Conservation (phyloP, 176 grass and related monocot species). For the Carex myosuroides region DNA sequence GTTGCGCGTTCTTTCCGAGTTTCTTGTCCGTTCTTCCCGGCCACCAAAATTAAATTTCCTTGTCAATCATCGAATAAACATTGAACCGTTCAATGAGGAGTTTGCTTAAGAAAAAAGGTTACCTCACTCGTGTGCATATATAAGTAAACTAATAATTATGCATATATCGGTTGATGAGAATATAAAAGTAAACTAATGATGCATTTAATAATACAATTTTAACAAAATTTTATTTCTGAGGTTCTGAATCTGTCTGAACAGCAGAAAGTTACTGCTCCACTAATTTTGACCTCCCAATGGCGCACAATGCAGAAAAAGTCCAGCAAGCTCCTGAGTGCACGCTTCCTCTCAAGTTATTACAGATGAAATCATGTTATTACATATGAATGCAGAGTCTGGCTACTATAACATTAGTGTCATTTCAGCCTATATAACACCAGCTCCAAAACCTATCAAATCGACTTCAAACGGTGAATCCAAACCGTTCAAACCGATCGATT, state of each 20-base stretch:
- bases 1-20: constrained; percentile 2
- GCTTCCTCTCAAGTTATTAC: background rate
- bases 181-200: background rate
- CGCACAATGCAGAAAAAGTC: background rate
- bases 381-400: too few species aligned
- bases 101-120: background rate
- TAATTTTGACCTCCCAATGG: constrained; percentile 13
- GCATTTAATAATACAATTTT: background rate
- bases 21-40: background rate
- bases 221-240: background rate
- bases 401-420: too few species aligned
- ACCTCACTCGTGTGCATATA: background rate
- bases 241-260: background rate
- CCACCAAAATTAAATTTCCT: background rate
- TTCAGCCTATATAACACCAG: too few species aligned
- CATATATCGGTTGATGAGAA: background rate
- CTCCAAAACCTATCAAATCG: too few species aligned
- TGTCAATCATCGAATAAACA: background rate
- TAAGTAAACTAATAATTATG: background rate
- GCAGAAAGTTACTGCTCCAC: background rate
- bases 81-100: background rate
- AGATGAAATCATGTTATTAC: too few species aligned
- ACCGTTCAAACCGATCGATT: too few species aligned
- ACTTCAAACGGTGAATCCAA: too few species aligned
- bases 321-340: background rate